Base-by-base conservation (phyloP, 768 basidiomycete genomes). In the Russula abietina region DNA sequence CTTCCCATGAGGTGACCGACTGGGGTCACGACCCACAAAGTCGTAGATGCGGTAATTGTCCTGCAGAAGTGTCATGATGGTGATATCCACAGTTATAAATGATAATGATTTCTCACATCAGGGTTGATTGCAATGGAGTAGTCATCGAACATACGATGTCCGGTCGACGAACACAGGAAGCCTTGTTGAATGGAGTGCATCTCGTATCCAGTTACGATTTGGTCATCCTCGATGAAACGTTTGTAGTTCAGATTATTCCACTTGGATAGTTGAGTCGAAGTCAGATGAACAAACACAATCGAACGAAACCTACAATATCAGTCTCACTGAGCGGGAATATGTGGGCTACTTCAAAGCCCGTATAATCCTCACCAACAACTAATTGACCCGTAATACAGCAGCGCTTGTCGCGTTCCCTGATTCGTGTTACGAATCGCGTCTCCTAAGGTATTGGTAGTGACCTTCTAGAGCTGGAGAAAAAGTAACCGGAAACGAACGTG, bases 41-140 rank as follows among this genome's bases (percentile, higher is more conserved):
- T 51, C 57, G 33, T 39, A 59, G 41, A 59, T 51, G 22, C 26
- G 26, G 57, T 51, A 24, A 50, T 58, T 30, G 24, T 58, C 57
- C 57, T 38, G 16, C n/a, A 49, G 38, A 17, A 39, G 48, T 8
- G 22, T 46, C 32, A 24, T n/a, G 26, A 19, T 17, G 9, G 22
- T 28, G 28, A 45, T n/a, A 10, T 7, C n/a, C 9, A 11, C 4
- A 7, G 16, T 17, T 12, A 30, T 10, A 16, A 12, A 38, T 9
- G 22, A 22, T 3, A n/a, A n/a, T n/a, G n/a, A n/a, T n/a, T 14
- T 5, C 36, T 54, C 24, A 55, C 39, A 17, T 43, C 41, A 4
- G 28, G 41, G 28, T 41, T 45, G 28, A 56, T 43, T 3, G 30
- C 54, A 24, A 55, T 43, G 8, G 54, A 28, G 11, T 45, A 43